Evolutionary conservation across 2,329 filamentous ascomycete genomes (phyloP).

Genomic region (Microsporum audouinii): DNA sequence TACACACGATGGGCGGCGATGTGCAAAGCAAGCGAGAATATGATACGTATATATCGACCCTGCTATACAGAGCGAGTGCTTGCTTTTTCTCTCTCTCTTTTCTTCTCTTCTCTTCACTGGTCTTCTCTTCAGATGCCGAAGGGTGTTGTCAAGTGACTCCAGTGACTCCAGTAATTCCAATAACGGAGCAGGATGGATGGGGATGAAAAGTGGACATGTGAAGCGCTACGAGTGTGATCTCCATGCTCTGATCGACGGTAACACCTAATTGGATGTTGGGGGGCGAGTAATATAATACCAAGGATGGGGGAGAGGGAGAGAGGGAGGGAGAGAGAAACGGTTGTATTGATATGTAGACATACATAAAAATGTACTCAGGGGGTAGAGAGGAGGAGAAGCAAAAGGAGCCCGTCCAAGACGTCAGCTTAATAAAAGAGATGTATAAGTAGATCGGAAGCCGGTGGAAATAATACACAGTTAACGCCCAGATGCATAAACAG

Average conservation of each 20-base stretch:
- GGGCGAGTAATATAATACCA: not conserved
- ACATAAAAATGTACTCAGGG: not conserved
- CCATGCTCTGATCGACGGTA: not conserved
- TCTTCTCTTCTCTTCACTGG: not conserved
- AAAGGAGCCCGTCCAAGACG: not conserved
- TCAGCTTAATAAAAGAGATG: not conserved
- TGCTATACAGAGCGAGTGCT: not conserved
- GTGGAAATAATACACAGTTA: not conserved
- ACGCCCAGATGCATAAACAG: not conserved
- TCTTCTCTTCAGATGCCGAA: not conserved
- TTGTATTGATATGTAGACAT: not conserved
- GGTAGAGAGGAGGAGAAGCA: not conserved
- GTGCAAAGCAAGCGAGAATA: not conserved
- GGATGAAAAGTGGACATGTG: not conserved
- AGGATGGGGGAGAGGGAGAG: not conserved
- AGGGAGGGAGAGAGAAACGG: not conserved
- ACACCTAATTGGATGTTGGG: not conserved
- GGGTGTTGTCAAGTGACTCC: not conserved
- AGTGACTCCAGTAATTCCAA: not conserved
- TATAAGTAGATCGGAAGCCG: conserved; percentile 1
- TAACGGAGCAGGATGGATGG: not conserved
- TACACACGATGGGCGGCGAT: not conserved
- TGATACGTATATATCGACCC: not conserved
- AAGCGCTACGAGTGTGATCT: conserved; percentile 1
- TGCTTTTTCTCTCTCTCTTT: not conserved